Evolutionary conservation across 352 stramenopile species (phyloP).

Genomic region (Pythium plurisporium): DNA sequence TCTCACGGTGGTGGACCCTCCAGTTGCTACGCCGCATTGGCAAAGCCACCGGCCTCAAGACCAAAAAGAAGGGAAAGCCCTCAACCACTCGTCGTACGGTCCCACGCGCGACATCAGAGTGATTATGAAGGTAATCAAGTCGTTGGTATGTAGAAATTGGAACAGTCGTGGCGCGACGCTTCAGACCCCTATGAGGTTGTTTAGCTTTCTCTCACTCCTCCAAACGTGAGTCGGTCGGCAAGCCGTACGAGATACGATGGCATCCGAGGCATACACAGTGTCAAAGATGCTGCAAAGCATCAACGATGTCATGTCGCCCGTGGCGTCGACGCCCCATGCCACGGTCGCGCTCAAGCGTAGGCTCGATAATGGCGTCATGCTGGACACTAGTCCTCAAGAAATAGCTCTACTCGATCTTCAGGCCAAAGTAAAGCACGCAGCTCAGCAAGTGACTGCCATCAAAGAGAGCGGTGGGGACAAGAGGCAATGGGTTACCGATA

Average conservation of each 20-base stretch:
- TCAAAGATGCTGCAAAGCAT: conserved; percentile 83
- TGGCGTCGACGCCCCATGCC: conserved; percentile 37
- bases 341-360: conserved; percentile 67
- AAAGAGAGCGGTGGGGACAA: conserved; percentile 33
- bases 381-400: conserved; percentile 68
- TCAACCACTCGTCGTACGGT: background rate
- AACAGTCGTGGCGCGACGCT: conserved; percentile 11
- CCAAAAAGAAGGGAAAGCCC: conserved; percentile 49
- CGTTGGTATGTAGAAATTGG: conserved; percentile 9
- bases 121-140: background rate
- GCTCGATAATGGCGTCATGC: conserved; percentile 75
- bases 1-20: conserved; percentile 80
- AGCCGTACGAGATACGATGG: conserved; percentile 12
- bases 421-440: conserved; percentile 69
- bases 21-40: conserved; percentile 76
- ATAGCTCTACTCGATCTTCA: conserved; percentile 75
- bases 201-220: too few relatives aligned
- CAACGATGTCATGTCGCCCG: conserved; percentile 72
- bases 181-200: too few relatives aligned
- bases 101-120: background rate
- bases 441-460: conserved; percentile 38
- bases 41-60: conserved; percentile 70
- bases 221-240: too few relatives aligned
- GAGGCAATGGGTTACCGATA: conserved; percentile 37
- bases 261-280: conserved; percentile 70